A percentile compares a stretch with the other conserved stretches of the same genome.
Evolutionary conservation across 139 green algal genomes (phyloP).

Genomic region (Haematococcus lacustris): DNA sequence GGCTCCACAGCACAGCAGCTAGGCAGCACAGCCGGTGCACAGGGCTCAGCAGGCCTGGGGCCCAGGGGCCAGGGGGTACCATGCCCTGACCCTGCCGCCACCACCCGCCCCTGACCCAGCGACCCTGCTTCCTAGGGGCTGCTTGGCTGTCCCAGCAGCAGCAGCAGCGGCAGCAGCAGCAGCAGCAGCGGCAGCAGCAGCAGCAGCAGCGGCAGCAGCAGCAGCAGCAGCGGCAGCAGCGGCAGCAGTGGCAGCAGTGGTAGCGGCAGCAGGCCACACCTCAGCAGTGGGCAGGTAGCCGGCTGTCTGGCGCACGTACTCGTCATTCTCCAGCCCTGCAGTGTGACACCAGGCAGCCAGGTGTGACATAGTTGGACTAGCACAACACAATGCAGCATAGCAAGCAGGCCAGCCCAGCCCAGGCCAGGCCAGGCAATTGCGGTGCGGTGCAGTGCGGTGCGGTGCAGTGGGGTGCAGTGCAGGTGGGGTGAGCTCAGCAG

Average conservation of each 20-base stretch:
- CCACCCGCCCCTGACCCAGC: too few species aligned
- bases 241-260: neutral
- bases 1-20: too few species aligned
- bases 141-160: too few species aligned
- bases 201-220: conserved; percentile 61
- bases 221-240: neutral
- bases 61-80: too few species aligned
- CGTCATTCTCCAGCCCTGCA: conserved; percentile 63
- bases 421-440: neutral
- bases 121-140: too few species aligned
- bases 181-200: conserved; percentile 77
- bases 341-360: neutral
- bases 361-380: neutral
- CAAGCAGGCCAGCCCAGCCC: too few species aligned
- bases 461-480: too few species aligned
- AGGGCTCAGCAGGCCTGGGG: too few species aligned
- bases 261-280: conserved; percentile 6
- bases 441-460: neutral
- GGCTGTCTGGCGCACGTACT: conserved; percentile 78
- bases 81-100: too few species aligned
- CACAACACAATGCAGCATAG: neutral
- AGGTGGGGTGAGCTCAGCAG: too few species aligned
- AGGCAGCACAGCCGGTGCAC: too few species aligned
- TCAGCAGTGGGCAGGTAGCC: conserved; percentile 76
- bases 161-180: conserved; percentile 80